phyloP scores from a whole-genome alignment of 2,329 filamentous ascomycete genomes.

The Botrytis galanthina region DNA sequence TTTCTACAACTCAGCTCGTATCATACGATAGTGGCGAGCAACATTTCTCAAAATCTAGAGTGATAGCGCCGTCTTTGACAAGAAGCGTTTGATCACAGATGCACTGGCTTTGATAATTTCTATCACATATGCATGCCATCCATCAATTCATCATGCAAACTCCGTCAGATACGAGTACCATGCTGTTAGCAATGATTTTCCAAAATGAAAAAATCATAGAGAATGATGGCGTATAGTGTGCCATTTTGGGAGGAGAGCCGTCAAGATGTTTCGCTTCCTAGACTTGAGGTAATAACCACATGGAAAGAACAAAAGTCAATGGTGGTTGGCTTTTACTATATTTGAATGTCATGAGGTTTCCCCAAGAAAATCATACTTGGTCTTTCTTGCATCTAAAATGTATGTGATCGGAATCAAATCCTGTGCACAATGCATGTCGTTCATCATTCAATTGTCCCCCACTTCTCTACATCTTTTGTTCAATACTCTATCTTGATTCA shows the following conservation, averaged over 20 bases:
- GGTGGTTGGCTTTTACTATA: neutral
- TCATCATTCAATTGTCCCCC: neutral
- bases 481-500: neutral
- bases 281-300: neutral
- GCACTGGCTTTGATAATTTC: neutral
- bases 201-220: neutral
- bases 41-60: neutral
- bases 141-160: neutral
- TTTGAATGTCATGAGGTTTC: neutral
- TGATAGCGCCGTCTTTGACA: neutral
- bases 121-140: neutral
- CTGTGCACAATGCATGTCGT: neutral
- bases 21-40: neutral
- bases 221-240: neutral
- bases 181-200: neutral
- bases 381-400: neutral
- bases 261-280: neutral
- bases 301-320: neutral
- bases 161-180: neutral
- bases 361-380: neutral
- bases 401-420: neutral
- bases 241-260: neutral
- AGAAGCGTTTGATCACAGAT: neutral
- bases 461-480: neutral
- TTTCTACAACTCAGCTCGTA: neutral